A percentile compares a stretch with the other conserved stretches of the same genome.
Evolutionary conservation across 2,329 filamentous ascomycete species (phyloP).

Genomic region (Colletotrichum musicola): DNA sequence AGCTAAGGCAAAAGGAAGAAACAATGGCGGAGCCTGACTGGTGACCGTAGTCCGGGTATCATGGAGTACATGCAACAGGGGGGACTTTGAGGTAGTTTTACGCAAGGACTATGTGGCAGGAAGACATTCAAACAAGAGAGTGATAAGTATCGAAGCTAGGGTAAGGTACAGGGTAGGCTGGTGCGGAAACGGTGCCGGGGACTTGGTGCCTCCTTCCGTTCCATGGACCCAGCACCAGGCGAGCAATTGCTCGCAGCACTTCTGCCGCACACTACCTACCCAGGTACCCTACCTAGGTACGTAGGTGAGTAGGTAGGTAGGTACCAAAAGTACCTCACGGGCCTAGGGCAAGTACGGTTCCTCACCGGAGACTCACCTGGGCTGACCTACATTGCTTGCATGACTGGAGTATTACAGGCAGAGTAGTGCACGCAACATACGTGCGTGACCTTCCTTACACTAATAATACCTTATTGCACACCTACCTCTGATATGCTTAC

Average conservation of each 20-base stretch:
- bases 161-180: slow-evolving; percentile 22
- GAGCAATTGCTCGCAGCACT: too few relatives aligned
- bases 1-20: slow-evolving; percentile 18
- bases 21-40: slow-evolving; percentile 22
- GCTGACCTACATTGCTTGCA: slow-evolving; percentile 1
- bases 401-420: not conserved
- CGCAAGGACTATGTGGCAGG: not conserved
- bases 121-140: not conserved
- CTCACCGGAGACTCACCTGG: slow-evolving; percentile 25
- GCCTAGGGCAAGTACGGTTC: not conserved
- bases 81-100: not conserved
- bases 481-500: too few relatives aligned
- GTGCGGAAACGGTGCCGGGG: slow-evolving; percentile 15
- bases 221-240: not conserved
- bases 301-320: not conserved
- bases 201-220: slow-evolving; percentile 19
- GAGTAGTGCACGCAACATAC: not conserved
- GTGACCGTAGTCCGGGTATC: slow-evolving; percentile 1
- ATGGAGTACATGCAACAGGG: not conserved
- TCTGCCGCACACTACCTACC: too few relatives aligned
- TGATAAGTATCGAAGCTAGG: slow-evolving; percentile 1
- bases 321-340: not conserved
- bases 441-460: not conserved
- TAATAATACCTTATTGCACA: too few relatives aligned
- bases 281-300: not conserved